phyloP scores from a whole-genome alignment of 352 stramenopile genomes.

The Globisporangium spiculum region DNA sequence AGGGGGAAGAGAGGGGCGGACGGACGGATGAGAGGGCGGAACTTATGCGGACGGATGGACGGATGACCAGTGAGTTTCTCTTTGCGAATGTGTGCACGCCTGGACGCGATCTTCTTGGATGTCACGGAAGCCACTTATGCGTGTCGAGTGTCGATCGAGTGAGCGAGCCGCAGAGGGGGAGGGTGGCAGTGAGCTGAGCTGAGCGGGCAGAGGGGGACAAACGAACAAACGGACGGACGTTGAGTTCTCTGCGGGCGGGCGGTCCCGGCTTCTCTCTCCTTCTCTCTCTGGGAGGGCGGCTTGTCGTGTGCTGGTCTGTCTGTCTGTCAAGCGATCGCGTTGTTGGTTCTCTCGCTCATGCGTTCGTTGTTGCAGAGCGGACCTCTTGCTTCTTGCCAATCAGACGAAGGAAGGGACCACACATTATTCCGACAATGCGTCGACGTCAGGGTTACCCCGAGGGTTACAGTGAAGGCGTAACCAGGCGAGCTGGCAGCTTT shows the following conservation, averaged over 20 bases:
- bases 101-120: not conserved
- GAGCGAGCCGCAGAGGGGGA: not conserved
- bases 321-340: not conserved
- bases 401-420: conserved; percentile 4
- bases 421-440: not conserved
- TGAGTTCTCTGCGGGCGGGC: not conserved
- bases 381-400: conserved; percentile 2
- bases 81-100: not conserved
- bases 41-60: not conserved
- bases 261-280: not conserved
- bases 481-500: not conserved
- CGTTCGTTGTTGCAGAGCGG: conserved; percentile 2
- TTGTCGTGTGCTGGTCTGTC: not conserved
- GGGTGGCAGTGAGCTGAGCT: too few species aligned
- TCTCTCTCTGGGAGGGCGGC: not conserved
- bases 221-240: not conserved
- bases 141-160: not conserved
- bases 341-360: not conserved
- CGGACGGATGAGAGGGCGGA: not conserved
- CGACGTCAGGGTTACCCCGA: not conserved
- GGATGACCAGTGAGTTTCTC: not conserved
- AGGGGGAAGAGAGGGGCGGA: not conserved
- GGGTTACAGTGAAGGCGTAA: not conserved
- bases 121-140: conserved; percentile 1
- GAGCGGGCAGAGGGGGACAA: not conserved